phyloP scores from a whole-genome alignment of 163 green algal genomes.

The Scenedesmus sp. region DNA sequence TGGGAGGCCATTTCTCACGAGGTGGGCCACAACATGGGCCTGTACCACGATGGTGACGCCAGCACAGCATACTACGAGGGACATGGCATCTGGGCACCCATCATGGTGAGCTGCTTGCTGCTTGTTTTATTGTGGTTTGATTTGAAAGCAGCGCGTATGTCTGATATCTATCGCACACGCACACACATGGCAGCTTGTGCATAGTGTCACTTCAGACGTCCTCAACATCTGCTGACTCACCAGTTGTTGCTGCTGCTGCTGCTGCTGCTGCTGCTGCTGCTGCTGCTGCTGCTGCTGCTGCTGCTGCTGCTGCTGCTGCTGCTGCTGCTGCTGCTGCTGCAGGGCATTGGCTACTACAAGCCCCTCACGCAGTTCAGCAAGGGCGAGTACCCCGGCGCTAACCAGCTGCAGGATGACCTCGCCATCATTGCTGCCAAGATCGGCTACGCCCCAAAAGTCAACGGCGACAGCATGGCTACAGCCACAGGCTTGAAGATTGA shows the following conservation, averaged over 20 bases:
- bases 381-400: constrained; percentile 42
- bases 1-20: constrained; percentile 23
- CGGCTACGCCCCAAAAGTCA: background rate
- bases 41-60: background rate
- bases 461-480: constrained; percentile 21
- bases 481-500: background rate
- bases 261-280: background rate
- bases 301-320: too few species aligned
- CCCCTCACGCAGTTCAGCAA: constrained; percentile 31
- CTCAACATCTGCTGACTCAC: background rate
- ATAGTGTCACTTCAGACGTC: background rate
- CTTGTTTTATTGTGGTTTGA: background rate
- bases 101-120: background rate
- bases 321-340: background rate
- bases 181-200: background rate
- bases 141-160: too few species aligned
- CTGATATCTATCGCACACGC: too few species aligned
- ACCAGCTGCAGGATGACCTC: constrained; percentile 40
- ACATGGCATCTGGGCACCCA: background rate
- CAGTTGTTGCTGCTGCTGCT: background rate
- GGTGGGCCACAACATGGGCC: constrained; percentile 35
- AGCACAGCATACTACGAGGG: background rate
- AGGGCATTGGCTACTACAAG: constrained; percentile 33
- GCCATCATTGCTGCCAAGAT: constrained; percentile 19
- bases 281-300: background rate